These are phyloP conservation scores for Periglandula ipomoeae DNA, from an alignment of 2,329 filamentous ascomycete genomes.

Conservation along the genomic window DNA sequence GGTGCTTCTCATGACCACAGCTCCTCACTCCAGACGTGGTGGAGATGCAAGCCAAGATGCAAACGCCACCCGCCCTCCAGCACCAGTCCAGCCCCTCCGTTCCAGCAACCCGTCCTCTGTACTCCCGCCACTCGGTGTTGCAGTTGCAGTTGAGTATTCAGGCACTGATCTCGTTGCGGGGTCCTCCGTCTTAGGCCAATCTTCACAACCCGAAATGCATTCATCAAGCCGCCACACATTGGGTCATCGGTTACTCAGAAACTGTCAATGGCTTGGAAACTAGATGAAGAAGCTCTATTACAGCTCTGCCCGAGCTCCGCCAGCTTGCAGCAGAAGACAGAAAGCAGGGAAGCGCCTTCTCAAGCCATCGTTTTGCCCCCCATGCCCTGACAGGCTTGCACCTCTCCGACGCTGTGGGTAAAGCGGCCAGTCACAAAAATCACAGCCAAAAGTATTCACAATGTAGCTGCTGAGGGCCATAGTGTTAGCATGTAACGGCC, in stretches of 20 bases:
- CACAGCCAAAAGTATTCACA: too few relatives aligned
- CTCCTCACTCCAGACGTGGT: slow-evolving; percentile 1
- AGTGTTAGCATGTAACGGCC: too few relatives aligned
- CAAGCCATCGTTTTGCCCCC: too few relatives aligned
- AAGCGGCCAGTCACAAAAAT: too few relatives aligned
- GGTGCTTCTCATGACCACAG: neutral
- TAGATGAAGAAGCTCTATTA: too few relatives aligned
- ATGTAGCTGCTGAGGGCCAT: too few relatives aligned
- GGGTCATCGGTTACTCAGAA: too few relatives aligned
- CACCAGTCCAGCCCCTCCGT: neutral
- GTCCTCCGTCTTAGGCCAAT: neutral
- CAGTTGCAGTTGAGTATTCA: neutral
- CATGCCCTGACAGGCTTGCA: too few relatives aligned
- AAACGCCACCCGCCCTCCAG: neutral
- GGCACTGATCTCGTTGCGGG: neutral
- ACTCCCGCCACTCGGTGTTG: too few relatives aligned
- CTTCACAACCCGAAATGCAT: neutral
- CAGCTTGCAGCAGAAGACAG: neutral
- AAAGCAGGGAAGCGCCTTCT: neutral
- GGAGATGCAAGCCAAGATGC: slow-evolving; percentile 1
- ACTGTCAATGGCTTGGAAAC: neutral
- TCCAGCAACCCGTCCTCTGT: too few relatives aligned
- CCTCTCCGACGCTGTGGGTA: too few relatives aligned
- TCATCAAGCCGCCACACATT: too few relatives aligned
- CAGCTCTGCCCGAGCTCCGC: neutral